Conservation (phyloP, 805 yeast species). For the Candida boleticola region DNA sequence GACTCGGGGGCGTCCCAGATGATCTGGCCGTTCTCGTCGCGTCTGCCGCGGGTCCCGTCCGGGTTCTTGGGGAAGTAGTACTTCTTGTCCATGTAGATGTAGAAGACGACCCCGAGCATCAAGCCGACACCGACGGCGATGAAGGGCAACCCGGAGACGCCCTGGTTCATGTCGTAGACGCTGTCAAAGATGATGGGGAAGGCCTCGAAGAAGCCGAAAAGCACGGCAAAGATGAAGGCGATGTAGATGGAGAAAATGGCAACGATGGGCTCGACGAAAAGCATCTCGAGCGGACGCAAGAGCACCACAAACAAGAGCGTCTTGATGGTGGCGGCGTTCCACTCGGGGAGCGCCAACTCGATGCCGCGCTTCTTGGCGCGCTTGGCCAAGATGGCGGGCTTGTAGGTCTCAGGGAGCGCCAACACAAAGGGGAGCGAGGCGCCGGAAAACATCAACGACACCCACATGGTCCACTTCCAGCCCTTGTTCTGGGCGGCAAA, state of each 20-base stretch:
- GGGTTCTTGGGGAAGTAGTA: slow-evolving; percentile 55
- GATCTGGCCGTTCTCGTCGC: slow-evolving; percentile 55
- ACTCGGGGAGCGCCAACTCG: slow-evolving; percentile 35
- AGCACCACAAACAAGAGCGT: slow-evolving; percentile 49
- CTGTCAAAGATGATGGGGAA: slow-evolving; percentile 73
- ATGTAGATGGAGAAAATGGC: slow-evolving; percentile 64
- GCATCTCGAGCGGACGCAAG: slow-evolving; percentile 65
- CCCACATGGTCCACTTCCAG: slow-evolving; percentile 69
- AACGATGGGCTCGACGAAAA: slow-evolving; percentile 73
- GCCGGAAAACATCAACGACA: slow-evolving; percentile 66
- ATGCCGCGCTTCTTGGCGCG: slow-evolving; percentile 64
- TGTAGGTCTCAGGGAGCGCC: slow-evolving; percentile 71
- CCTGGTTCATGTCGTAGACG: slow-evolving; percentile 55
- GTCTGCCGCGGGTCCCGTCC: slow-evolving; percentile 58
- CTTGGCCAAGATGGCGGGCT: slow-evolving; percentile 56
- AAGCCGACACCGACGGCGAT: slow-evolving; percentile 72
- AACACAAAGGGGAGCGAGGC: slow-evolving; percentile 50
- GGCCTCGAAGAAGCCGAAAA: slow-evolving; percentile 79
- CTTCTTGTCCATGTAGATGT: slow-evolving; percentile 47
- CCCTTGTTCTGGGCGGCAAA: slow-evolving; percentile 64
- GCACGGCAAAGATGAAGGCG: slow-evolving; percentile 73
- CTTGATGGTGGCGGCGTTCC: slow-evolving; percentile 40
- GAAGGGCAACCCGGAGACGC: slow-evolving; percentile 68
- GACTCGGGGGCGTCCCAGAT: slow-evolving; percentile 59
- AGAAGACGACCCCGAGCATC: slow-evolving; percentile 51